These are phyloP conservation scores for Calocera viscosa DNA, from an alignment of 768 basidiomycete species.

Conservation along the genomic window DNA sequence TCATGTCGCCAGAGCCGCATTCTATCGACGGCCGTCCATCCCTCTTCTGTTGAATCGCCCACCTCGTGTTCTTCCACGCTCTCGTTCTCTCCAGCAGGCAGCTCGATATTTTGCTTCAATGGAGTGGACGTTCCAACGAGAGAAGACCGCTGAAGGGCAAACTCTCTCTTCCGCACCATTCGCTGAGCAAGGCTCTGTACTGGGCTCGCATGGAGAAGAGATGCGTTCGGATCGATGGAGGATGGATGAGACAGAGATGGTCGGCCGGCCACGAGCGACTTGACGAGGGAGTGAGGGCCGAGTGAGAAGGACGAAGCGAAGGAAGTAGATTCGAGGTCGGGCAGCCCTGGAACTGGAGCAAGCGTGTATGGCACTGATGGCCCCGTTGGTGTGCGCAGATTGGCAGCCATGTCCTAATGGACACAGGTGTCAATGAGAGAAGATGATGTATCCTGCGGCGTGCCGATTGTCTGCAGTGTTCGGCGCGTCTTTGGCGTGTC, in stretches of 20 bases:
- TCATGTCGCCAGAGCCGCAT: conserved; percentile 97
- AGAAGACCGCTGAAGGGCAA: background rate
- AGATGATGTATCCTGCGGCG: background rate
- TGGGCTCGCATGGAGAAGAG: conserved; percentile 61
- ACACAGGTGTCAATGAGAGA: background rate
- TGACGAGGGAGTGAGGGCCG: conserved; percentile 61
- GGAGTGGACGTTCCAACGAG: background rate
- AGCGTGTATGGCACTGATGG: background rate
- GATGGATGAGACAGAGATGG: conserved; percentile 44
- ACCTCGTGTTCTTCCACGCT: conserved; percentile 45
- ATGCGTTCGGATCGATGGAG: conserved; percentile 63
- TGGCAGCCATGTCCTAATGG: background rate
- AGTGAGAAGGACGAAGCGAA: conserved; percentile 61
- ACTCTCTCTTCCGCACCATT: background rate
- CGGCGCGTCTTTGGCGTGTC: background rate
- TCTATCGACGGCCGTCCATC: conserved; percentile 80
- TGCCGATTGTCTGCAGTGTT: background rate
- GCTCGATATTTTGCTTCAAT: background rate
- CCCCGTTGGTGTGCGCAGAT: background rate
- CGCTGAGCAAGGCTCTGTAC: conserved; percentile 22
- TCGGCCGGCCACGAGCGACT: conserved; percentile 52
- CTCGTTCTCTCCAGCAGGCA: background rate
- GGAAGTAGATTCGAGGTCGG: conserved; percentile 1
- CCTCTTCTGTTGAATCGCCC: conserved; percentile 29
- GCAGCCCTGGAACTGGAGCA: background rate